Evolutionary conservation across 2,329 filamentous ascomycete genomes (phyloP), one percentile per base, ranked within the genome.

Genomic region (Xylariaceae sp.): DNA sequence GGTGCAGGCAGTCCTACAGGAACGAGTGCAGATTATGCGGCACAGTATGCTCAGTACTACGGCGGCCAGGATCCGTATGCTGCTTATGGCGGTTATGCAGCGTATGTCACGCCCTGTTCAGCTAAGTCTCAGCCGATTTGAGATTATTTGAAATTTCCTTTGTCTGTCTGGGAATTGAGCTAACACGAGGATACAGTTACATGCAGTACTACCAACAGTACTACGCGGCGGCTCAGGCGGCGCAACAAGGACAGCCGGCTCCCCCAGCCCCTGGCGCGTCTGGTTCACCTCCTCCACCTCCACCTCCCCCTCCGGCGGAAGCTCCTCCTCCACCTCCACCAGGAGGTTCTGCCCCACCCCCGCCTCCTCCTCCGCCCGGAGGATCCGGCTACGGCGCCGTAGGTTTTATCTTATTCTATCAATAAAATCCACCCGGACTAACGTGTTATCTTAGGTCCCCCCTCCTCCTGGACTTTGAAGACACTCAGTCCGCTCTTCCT

Each of bases 11-110:
- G 66, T 45, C 68, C 77, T 10, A 67, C 76, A 19, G 52, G 44
- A 5, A 51, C 55, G 4, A 55, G 39, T 21, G 61, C 65, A 33
- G 61, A 94, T 58, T 93, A 93, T 64, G 81, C 81, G 42, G 82
- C 85, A 16, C 86, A 92, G 61, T 94, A 94, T 64, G 85, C 87
- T 3, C 85, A 90, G 64, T 93, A 94, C 66, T 92, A 91, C 50
- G 76, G 75, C 52, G 74, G 75, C 44, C 73, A 79, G 52, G 89
- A 96, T 60, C 92, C 91, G 0, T 96, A 96, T 64, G 89, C 89
- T 34, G 83, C 87, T 7, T 96, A 93, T 57, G 92, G 92, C 51
- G 92, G 92, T 44, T 96, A 93, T 67, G 79, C 84, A 56, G 86
- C 85, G 70, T 88, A 77, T 62, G 73, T 63, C 14, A n/a, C n/a